Evolutionary conservation across 2,329 filamentous ascomycete genomes (phyloP), one percentile per base, ranked within the genome.

Genomic region (Claviceps arundinis): DNA sequence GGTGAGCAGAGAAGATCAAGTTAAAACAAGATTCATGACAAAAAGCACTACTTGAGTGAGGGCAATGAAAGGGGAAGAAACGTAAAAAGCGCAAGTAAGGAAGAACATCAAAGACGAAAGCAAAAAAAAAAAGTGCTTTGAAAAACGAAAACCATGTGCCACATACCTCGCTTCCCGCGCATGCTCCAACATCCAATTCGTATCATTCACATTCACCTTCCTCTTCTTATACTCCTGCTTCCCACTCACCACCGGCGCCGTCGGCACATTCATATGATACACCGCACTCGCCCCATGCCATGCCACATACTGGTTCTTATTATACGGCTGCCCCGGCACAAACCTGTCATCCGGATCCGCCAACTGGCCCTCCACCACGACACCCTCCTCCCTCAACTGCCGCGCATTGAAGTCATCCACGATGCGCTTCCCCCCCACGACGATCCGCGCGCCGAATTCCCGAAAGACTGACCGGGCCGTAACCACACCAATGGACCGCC

Each of bases 211-310:
- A 54, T 89, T 85, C 41, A 95, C 85, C 60, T 85, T 86, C 58
- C 86, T 80, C 73, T 88, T 89, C 73, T 94, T 95, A 56, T 79
- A 78, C 58, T 90, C 87, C 7, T 81, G 75, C 68, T 94, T 95
- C 53, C 86, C 85, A 55, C 75, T 82, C 37, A 81, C 82, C 53
- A 84, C 73, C 2, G 89, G 88, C n/a, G 87, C 81, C 22, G 84
- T 82, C 1, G 89, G 87, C 1, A 77, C 80, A 52, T 82, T 84
- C 13, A 87, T 89, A 65, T 97, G 89, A 65, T 98, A 98, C 24
- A 98, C 93, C 41, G 87, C 84, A 66, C 91, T 97, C 47, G 93
- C 93, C 48, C 93, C 93, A 65, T 95, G 90, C 93, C 93, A 98
- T 30, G 93, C 93, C 30, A 98, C 93, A 64, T 96, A 98, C 66